Conservation (phyloP, 2,329 filamentous ascomycete genomes). For the Neoscytalidium dimidiatum region DNA sequence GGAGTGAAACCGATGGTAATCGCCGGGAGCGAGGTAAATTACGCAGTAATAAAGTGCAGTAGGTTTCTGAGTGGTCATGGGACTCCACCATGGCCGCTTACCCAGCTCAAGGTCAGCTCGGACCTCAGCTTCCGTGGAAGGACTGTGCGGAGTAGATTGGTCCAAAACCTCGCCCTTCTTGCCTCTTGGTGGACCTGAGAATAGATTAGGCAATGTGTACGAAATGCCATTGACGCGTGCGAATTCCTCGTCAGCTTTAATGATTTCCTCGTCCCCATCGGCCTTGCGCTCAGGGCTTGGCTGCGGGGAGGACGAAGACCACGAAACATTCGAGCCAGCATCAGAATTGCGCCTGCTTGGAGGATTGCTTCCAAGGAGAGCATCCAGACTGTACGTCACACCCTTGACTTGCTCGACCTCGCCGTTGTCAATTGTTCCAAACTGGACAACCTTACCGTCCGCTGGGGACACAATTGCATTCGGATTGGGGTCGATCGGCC, state of each 20-base stretch:
- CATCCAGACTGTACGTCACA: constrained; percentile 95
- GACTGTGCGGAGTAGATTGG: constrained; percentile 68
- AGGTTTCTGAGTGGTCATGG: constrained; percentile 39
- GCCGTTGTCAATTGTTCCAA: constrained; percentile 85
- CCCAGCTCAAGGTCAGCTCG: constrained; percentile 75
- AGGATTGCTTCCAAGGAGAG: constrained; percentile 67
- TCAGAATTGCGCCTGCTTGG: constrained; percentile 46
- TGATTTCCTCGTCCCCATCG: constrained; percentile 59
- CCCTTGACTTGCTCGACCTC: constrained; percentile 99
- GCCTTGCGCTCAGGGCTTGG: constrained; percentile 29
- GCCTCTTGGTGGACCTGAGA: constrained; percentile 66
- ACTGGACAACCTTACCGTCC: constrained; percentile 89
- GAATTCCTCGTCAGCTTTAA: constrained; percentile 87
- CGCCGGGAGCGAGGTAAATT: constrained; percentile 92
- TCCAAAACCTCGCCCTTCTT: constrained; percentile 63
- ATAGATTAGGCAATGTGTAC: constrained; percentile 84
- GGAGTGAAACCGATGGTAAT: constrained; percentile 98
- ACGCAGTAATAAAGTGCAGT: constrained; percentile 90
- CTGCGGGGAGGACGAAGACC: constrained; percentile 41
- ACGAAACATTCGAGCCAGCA: constrained; percentile 40
- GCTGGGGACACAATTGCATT: constrained; percentile 83
- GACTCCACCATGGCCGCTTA: constrained; percentile 55
- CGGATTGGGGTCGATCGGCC: constrained; percentile 79
- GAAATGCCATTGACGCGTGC: constrained; percentile 92
- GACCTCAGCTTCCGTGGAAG: constrained; percentile 79